phyloP scores from a whole-genome alignment of 2,329 filamentous ascomycete species.

The Proliferodiscus dingleyae region DNA sequence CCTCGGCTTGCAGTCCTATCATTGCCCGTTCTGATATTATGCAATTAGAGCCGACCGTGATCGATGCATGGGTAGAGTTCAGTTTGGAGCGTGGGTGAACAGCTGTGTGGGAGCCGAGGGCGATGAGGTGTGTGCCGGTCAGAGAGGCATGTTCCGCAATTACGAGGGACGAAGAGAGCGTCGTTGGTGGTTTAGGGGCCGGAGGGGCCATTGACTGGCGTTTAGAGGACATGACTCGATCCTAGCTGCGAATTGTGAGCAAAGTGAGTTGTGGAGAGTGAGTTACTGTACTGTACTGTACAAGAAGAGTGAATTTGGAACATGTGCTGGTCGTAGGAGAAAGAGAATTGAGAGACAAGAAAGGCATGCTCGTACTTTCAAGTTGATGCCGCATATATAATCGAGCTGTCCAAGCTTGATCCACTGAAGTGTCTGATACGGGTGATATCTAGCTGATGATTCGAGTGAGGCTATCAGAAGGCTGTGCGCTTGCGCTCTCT shows the following conservation, averaged over 20 bases:
- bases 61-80: conserved; percentile 71
- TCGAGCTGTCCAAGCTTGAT: neutral
- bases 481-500: no score
- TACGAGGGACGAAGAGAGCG: conserved; percentile 54
- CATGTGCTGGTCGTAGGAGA: no score
- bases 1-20: conserved; percentile 44
- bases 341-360: conserved; percentile 1
- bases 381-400: conserved; percentile 20
- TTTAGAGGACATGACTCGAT: conserved; percentile 23
- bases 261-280: neutral
- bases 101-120: conserved; percentile 70
- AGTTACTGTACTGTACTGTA: no score
- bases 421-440: neutral
- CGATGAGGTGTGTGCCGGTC: conserved; percentile 71
- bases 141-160: conserved; percentile 60
- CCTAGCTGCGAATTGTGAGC: neutral
- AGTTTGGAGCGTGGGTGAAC: conserved; percentile 83
- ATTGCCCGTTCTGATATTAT: conserved; percentile 70
- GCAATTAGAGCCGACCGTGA: conserved; percentile 75
- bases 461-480: no score
- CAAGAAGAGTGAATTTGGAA: no score
- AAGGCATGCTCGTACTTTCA: conserved; percentile 13
- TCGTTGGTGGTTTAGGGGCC: conserved; percentile 54
- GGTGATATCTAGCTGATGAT: no score
- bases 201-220: conserved; percentile 45